Percentiles rank a stretch among this genome's conserved stretches.
Conservation (phyloP, 352 stramenopile species). For the Pythium vanterpoolii region DNA sequence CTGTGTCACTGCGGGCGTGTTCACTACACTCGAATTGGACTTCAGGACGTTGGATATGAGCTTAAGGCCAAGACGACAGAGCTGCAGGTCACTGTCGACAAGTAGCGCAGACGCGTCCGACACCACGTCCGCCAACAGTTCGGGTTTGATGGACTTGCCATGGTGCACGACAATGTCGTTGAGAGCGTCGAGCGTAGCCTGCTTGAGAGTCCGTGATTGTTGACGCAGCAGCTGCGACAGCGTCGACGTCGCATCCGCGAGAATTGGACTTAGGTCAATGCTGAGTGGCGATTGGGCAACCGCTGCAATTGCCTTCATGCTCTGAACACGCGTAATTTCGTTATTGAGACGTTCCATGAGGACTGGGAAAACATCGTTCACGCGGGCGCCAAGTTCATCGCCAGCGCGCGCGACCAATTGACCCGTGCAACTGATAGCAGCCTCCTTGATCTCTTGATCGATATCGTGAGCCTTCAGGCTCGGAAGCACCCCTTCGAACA, state of each 20-base stretch:
- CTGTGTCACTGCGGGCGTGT: constrained; percentile 52
- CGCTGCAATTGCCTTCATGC: constrained; percentile 93
- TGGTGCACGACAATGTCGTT: constrained; percentile 87
- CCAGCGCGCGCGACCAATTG: constrained; percentile 85
- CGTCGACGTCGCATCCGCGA: constrained; percentile 83
- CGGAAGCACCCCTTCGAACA: constrained; percentile 93
- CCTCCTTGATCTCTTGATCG: constrained; percentile 99
- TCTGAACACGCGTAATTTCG: constrained; percentile 96
- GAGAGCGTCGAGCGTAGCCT: constrained; percentile 91
- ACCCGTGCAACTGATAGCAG: constrained; percentile 89
- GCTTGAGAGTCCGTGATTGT: constrained; percentile 94
- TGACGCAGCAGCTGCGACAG: constrained; percentile 93
- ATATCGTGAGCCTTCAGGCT: constrained; percentile 96
- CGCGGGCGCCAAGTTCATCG: constrained; percentile 75
- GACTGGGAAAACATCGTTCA: constrained; percentile 86
- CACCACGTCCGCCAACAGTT: constrained; percentile 89
- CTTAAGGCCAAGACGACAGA: constrained; percentile 93
- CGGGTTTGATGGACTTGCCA: constrained; percentile 55
- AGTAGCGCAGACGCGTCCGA: constrained; percentile 90
- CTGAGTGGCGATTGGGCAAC: constrained; percentile 86
- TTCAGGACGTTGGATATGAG: constrained; percentile 77
- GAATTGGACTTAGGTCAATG: constrained; percentile 90
- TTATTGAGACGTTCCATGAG: constrained; percentile 97
- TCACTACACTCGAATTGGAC: constrained; percentile 56
- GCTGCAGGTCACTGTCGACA: constrained; percentile 94